Evolutionary conservation across 2,329 filamentous ascomycete genomes (phyloP), one percentile per base, ranked within the genome.

Genomic region (Torrubiella hemipterigena): DNA sequence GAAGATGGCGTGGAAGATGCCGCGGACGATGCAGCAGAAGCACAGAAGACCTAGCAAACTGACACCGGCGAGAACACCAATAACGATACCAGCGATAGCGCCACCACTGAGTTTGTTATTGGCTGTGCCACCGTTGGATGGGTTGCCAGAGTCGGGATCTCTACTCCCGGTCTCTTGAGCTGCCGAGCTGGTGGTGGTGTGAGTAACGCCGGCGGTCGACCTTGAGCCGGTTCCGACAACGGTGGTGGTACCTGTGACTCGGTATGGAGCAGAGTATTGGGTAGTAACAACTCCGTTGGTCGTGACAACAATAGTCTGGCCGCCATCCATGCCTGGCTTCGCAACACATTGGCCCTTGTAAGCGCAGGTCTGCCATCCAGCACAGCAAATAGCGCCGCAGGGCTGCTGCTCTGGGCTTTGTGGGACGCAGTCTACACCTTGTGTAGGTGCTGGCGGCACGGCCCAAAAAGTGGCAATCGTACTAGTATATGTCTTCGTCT

Each of bases 21-120:
- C 71, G 40, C 69, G 65, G 36, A 69, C 65, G 37, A 77, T 75
- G 61, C 79, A 83, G 66, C 75, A 86, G 59, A 82, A 76, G 63
- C 79, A 85, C 46, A 86, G 57, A 7, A 82, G 65, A 5, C 78
- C 59, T 15, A 87, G 68, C 3, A 87, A 61, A 24, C 67, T 55
- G 21, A 85, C 63, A 38, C 78, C 81, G 11, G 69, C 67, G 29
- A 87, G 63, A 9, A 73, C 69, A 39, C 81, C 81, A 34, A 87
- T 77, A 41, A 87, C 81, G 45, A 87, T 87, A 37, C 81, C 81
- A 12, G 82, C 81, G 44, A 87, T 87, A 37, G 79, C 81, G 31
- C 81, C 81, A 26, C 65, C 69, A 44, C 76, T 81, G 32, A 87
- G 65, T 26, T 57, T 52, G 34, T 56, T 56, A 17, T 57, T 54